phyloP scores from a whole-genome alignment of 2,329 filamentous ascomycete species.

The Xylariaceae sp. region DNA sequence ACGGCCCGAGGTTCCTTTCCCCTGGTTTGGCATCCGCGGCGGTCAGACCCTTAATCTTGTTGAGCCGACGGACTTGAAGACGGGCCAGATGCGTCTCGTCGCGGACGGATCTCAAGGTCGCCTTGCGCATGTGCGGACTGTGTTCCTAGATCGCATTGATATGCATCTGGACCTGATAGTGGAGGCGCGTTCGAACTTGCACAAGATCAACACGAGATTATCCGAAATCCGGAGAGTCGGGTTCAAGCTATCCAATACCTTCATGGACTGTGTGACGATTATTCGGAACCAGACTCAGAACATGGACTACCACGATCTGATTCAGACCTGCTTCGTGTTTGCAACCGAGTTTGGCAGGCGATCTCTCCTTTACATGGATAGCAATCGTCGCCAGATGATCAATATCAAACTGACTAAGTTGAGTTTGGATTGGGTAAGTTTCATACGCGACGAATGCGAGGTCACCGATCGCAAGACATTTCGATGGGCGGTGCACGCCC shows the following conservation, averaged over 20 bases:
- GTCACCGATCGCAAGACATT: constrained; percentile 94
- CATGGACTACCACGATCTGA: constrained; percentile 86
- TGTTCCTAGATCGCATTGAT: constrained; percentile 72
- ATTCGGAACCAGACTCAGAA: constrained; percentile 80
- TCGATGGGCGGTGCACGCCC: constrained; percentile 89
- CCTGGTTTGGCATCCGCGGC: constrained; percentile 77
- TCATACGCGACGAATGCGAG: constrained; percentile 95
- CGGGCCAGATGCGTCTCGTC: constrained; percentile 80
- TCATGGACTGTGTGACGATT: constrained; percentile 97
- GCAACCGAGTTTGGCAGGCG: constrained; percentile 98
- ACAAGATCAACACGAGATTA: constrained; percentile 83
- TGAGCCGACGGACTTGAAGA: constrained; percentile 77
- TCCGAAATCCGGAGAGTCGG: constrained; percentile 94
- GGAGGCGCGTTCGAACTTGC: constrained; percentile 87
- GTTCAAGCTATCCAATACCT: constrained; percentile 93
- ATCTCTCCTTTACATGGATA: constrained; percentile 91
- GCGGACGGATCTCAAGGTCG: constrained; percentile 79
- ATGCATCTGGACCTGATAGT: constrained; percentile 84
- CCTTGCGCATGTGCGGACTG: constrained; percentile 69
- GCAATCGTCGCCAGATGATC: constrained; percentile 93
- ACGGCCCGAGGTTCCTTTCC: constrained; percentile 69
- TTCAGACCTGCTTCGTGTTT: constrained; percentile 96
- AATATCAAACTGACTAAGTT: constrained; percentile 91
- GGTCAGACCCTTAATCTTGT: constrained; percentile 68
- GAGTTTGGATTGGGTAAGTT: constrained; percentile 93